phyloP scores from a whole-genome alignment of 75 land plant species.

The Pinus albicaulis region DNA sequence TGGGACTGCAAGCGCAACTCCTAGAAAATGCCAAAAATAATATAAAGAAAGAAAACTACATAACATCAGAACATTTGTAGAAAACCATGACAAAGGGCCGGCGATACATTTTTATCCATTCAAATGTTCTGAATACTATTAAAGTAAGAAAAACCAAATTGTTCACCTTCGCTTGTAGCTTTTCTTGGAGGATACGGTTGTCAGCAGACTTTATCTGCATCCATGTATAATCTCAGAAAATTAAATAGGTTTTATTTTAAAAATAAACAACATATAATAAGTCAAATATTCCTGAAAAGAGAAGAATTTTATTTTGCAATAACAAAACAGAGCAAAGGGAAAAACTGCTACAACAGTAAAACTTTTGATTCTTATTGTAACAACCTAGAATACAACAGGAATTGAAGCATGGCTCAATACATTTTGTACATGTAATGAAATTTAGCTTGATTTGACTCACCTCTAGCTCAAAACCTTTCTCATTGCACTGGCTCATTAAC shows the following conservation, averaged over 20 bases:
- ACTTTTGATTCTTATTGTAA: not conserved
- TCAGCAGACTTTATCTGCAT: conserved; percentile 57
- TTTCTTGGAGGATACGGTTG: conserved; percentile 28
- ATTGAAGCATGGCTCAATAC: not conserved
- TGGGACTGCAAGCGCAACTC: too few relatives aligned
- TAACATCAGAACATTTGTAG: too few relatives aligned
- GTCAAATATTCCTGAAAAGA: too few relatives aligned
- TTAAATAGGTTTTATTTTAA: too few relatives aligned
- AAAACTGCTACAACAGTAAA: not conserved
- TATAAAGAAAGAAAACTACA: too few relatives aligned
- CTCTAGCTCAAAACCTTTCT: conserved; percentile 95
- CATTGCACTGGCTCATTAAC: conserved; percentile 83
- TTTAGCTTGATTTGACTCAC: conserved; percentile 24
- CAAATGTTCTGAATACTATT: too few relatives aligned
- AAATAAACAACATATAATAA: too few relatives aligned
- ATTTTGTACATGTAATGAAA: not conserved
- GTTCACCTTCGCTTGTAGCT: conserved; percentile 1
- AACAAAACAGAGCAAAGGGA: not conserved
- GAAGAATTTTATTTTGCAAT: not conserved
- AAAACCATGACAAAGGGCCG: too few relatives aligned
- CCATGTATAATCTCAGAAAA: not conserved
- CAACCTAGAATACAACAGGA: not conserved
- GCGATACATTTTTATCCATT: too few relatives aligned
- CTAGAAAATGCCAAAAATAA: too few relatives aligned
- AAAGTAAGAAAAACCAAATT: too few relatives aligned